These are phyloP conservation scores for Blastobotrys raffinosifermentans DNA, from an alignment of 1,139 yeast species.

Conservation along the genomic window DNA sequence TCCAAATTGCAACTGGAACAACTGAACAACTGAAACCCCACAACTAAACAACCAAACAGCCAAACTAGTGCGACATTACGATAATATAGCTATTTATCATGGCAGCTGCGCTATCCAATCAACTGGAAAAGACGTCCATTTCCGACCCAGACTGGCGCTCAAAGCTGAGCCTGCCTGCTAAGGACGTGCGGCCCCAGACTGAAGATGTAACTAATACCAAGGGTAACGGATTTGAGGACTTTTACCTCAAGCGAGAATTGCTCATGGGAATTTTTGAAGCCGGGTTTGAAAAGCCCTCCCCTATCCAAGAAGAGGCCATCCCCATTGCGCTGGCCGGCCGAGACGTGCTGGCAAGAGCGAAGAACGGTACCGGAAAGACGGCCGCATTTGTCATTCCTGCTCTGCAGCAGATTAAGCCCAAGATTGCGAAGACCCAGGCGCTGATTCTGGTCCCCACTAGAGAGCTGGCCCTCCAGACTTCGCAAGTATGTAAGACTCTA, in stretches of 20 bases:
- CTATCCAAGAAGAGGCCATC: slow-evolving; percentile 95
- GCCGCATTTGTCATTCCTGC: slow-evolving; percentile 93
- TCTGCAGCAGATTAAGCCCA: slow-evolving; percentile 78
- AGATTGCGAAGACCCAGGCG: slow-evolving; percentile 78
- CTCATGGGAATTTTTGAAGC: slow-evolving; percentile 99
- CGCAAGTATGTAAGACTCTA: slow-evolving; percentile 94
- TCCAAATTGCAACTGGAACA: too few relatives aligned
- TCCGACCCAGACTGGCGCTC: slow-evolving; percentile 55
- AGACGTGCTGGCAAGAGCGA: slow-evolving; percentile 95
- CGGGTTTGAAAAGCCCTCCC: slow-evolving; percentile 97
- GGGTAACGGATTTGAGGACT: slow-evolving; percentile 89
- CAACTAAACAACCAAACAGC: too few relatives aligned
- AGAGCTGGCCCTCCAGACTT: slow-evolving; percentile 93
- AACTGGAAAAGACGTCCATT: slow-evolving; percentile 23
- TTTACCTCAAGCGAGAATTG: slow-evolving; percentile 82
- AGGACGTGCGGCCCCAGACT: slow-evolving; percentile 90
- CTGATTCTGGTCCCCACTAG: slow-evolving; percentile 88
- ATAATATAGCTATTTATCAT: too few relatives aligned
- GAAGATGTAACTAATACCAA: slow-evolving; percentile 92
- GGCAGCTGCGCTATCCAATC: slow-evolving; percentile 24
- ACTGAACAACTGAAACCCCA: too few relatives aligned
- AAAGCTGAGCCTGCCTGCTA: slow-evolving; percentile 66
- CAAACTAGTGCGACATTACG: too few relatives aligned
- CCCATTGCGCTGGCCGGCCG: slow-evolving; percentile 95
- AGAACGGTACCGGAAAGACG: slow-evolving; percentile 97